Evolutionary conservation across 768 basidiomycete species (phyloP), one percentile per base, ranked within the genome.

Genomic region (Boletus edulis): DNA sequence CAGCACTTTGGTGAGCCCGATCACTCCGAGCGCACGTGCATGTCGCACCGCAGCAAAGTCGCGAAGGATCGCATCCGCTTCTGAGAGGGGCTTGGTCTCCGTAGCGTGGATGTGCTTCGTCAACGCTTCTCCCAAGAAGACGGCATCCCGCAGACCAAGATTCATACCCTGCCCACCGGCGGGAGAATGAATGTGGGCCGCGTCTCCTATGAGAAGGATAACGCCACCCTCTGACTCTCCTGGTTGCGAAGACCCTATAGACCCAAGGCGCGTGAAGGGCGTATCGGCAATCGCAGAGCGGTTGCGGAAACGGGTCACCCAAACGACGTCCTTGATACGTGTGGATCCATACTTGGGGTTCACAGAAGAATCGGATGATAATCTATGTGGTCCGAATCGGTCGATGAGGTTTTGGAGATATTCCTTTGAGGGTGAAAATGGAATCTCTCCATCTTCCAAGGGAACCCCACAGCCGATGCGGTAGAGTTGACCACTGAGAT

Each of bases 161-260:
- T 82, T 82, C 81, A 84, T 80, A 8, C 82, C 82, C 57, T 83
- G 82, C 1, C 82, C 82, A 4, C 82, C 81, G 3, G 75, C 72
- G 5, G 82, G 81, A 2, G 82, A 78, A 51, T 82, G 82, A 47
- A 81, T 76, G 20, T 79, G 73, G 18, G 81, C 82, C 0, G 81
- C 80, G 59, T 80, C 78, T 1, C 78, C 78, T 2, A 77, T 45
- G 45, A 81, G 62, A 32, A 71, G 15, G 41, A 71, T 51, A 0
- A 20, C 61, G 0, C 59, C 64, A 3, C 66, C 67, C 10, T 52
- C 54, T 32, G 53, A 20, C 15, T 53, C 40, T 27, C 45, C 55
- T 2, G 32, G 3, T 17, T 51, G 18, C 14, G 18, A 27, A 2
- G 34, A 5, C 10, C 2, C 42, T 1, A 52, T 47, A 1, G 55